These are phyloP conservation scores for Plantago lanceolata DNA, from an alignment of 305 asterid species.

Conservation along the genomic window DNA sequence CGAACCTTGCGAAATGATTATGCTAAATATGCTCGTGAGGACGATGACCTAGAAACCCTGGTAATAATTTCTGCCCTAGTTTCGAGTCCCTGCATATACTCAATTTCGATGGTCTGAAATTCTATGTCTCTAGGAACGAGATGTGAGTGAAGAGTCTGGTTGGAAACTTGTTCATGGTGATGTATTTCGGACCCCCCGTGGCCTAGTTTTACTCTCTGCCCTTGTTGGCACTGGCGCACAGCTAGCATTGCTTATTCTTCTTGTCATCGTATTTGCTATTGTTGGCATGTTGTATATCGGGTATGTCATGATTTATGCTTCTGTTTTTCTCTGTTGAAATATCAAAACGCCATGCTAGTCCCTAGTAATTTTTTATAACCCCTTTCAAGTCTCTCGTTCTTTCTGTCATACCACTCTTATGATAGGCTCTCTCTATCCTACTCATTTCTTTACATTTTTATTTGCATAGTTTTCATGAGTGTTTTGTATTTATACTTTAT, in stretches of 20 bases:
- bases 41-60: constrained; percentile 56
- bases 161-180: constrained; percentile 79
- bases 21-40: constrained; percentile 59
- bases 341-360: constrained; percentile 8
- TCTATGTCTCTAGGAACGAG: constrained; percentile 45
- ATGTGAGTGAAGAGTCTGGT: constrained; percentile 66
- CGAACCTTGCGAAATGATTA: constrained; percentile 56
- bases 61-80: constrained; percentile 28
- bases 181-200: constrained; percentile 59
- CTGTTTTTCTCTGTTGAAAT: constrained; percentile 8
- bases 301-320: constrained; percentile 33
- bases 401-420: background rate
- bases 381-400: background rate
- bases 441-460: background rate
- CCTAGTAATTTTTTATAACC: background rate
- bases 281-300: constrained; percentile 59
- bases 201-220: constrained; percentile 54
- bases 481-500: too few relatives aligned
- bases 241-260: constrained; percentile 59
- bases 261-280: constrained; percentile 58
- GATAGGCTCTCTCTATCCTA: background rate
- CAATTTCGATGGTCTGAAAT: background rate
- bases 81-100: too few relatives aligned
- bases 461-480: background rate
- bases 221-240: constrained; percentile 79